Conservation (phyloP, 768 basidiomycete species). For the Goffeauzyma gilvescens region DNA sequence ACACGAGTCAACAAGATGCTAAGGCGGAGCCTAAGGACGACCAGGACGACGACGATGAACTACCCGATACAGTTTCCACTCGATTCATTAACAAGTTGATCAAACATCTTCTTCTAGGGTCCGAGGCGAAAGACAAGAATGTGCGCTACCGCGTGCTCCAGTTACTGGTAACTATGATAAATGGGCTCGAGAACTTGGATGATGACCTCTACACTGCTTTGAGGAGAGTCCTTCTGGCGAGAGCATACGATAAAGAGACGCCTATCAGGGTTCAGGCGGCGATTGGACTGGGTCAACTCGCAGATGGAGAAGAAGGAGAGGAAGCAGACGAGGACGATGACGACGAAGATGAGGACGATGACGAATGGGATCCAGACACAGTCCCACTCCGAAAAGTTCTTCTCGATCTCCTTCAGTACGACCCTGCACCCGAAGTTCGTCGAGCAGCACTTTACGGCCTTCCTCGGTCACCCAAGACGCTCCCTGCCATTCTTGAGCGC, state of each 20-base stretch:
- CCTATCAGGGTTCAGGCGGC: conserved; percentile 60
- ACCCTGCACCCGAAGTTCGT: conserved; percentile 90
- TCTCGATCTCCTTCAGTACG: too few relatives aligned
- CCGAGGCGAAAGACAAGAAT: conserved; percentile 67
- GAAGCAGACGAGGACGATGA: conserved; percentile 33
- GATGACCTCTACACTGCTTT: conserved; percentile 54
- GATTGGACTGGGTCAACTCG: conserved; percentile 58
- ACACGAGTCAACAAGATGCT: conserved; percentile 58
- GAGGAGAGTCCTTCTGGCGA: conserved; percentile 46
- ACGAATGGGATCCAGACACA: too few relatives aligned
- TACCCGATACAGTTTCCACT: conserved; percentile 48
- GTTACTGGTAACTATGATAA: conserved; percentile 58
- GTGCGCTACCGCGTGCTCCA: conserved; percentile 64
- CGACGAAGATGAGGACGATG: conserved; percentile 19
- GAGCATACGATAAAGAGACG: conserved; percentile 61
- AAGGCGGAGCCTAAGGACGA: too few relatives aligned
- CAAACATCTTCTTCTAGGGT: conserved; percentile 56
- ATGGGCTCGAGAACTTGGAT: conserved; percentile 63
- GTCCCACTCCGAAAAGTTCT: conserved; percentile 31
- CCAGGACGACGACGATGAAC: conserved; percentile 36
- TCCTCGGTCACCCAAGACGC: conserved; percentile 39
- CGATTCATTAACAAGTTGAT: conserved; percentile 52
- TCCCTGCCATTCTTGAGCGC: conserved; percentile 52
- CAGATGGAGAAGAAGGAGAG: conserved; percentile 50
- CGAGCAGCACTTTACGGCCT: conserved; percentile 57